Base-by-base conservation (phyloP, 2,329 filamentous ascomycete species). In the Bipolaris oryzae region DNA sequence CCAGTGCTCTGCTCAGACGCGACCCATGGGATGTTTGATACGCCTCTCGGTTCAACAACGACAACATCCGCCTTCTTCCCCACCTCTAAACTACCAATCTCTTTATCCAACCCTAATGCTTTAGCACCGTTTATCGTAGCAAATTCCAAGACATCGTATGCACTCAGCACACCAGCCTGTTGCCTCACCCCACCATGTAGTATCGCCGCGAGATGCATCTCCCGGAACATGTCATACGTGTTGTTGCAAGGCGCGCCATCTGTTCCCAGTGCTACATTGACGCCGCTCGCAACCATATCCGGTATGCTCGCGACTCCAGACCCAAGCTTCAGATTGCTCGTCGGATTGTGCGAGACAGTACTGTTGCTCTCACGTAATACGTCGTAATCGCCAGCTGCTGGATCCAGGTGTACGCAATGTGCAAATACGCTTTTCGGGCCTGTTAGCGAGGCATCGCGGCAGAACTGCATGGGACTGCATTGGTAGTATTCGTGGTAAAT, bases 51-150 rank as follows among this genome's bases (percentile, higher is more conserved):
- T 43, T 74, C 34, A 62, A 69, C 59, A 23, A 69, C 70, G 1
- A 79, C 76, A 37, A 80, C 72, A 53, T 80, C 77, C 0, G 77
- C 77, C 54, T 78, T 79, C 66, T 79, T 80, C 1, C 76, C 77
- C 5, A 75, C 60, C 51, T 78, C 76, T 16, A 79, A 45, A 44
- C 72, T 78, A 2, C 77, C 78, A 10, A 78, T 77, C 0, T 67
- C 57, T 15, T 69, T 58, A 13, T 78, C 71, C 48, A 83, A 16
- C 10, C 66, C 67, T 15, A 71, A 37, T 5, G 69, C 66, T 11
- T 58, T 55, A 6, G 69, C 68, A 3, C 66, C 66, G 21, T 70
- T 68, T 47, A 70, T 64, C 2, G 69, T 71, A 15, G 64, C 63
- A 43, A 70, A 61, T 49, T 66, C 62, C 7, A 71, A 48, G 11